phyloP scores from a whole-genome alignment of 2,329 filamentous ascomycete genomes.

The Tetracladium maxilliforme region DNA sequence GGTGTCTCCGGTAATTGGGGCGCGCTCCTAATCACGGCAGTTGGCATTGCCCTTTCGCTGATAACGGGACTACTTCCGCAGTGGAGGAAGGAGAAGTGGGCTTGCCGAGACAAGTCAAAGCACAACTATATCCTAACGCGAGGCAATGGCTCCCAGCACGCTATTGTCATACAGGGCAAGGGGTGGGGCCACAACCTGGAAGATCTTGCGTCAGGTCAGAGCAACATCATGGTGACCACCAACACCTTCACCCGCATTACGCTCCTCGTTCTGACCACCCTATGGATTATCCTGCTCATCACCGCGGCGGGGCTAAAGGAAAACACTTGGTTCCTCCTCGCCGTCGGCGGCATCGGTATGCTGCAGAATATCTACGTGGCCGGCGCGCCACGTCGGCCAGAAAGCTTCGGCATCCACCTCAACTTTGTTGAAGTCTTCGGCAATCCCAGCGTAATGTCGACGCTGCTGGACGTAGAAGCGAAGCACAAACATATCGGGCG shows the following conservation, averaged over 20 bases:
- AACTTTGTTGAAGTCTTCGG: too few relatives aligned
- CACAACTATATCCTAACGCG: conserved; percentile 19
- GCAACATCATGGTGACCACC: conserved; percentile 5
- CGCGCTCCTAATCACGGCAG: conserved; percentile 21
- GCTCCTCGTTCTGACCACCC: conserved; percentile 9
- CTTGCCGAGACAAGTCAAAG: conserved; percentile 14
- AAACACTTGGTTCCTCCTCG: conserved; percentile 24
- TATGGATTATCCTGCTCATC: conserved; percentile 25
- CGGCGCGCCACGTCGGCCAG: conserved; percentile 11
- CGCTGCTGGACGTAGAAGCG: too few relatives aligned
- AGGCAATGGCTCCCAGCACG: conserved; percentile 24
- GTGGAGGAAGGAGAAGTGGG: conserved; percentile 27
- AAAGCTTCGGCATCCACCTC: conserved; percentile 12
- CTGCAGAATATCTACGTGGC: conserved; percentile 22
- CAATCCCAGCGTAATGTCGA: too few relatives aligned
- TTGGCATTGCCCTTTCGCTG: conserved; percentile 20
- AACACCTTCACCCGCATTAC: conserved; percentile 7
- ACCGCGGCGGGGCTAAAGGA: conserved; percentile 18
- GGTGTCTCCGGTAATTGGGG: conserved; percentile 5
- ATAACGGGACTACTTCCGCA: conserved; percentile 20
- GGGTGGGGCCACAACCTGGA: conserved; percentile 22
- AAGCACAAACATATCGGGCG: too few relatives aligned
- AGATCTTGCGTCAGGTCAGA: conserved; percentile 17
- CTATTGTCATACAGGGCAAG: conserved; percentile 19
- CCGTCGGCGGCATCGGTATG: conserved; percentile 22